A percentile compares a stretch with the other conserved stretches of the same genome.
Evolutionary conservation across 176 grass and related monocot genomes (phyloP).

Genomic region (Lolium multiflorum): DNA sequence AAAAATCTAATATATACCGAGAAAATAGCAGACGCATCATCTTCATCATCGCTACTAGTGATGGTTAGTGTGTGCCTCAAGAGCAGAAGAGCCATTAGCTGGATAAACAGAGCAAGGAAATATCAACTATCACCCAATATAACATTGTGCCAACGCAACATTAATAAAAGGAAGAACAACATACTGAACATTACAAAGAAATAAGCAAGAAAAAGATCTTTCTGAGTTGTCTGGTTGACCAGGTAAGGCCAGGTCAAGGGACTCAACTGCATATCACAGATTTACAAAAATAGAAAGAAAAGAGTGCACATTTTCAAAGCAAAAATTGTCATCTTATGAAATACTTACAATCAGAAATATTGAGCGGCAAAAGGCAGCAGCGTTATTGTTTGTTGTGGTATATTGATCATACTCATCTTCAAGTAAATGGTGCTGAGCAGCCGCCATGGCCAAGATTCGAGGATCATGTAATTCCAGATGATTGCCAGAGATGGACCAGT

Average conservation of each 20-base stretch:
- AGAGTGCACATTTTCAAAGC: not conserved
- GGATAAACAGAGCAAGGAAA: slow-evolving; percentile 36
- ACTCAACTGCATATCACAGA: not conserved
- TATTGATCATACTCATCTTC: slow-evolving; percentile 93
- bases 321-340: not conserved
- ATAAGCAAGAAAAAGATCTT: slow-evolving; percentile 2
- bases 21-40: slow-evolving; percentile 80
- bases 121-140: not conserved
- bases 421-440: slow-evolving; percentile 68
- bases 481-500: slow-evolving; percentile 81
- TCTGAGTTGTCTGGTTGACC: slow-evolving; percentile 1
- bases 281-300: slow-evolving; percentile 27
- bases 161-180: slow-evolving; percentile 5
- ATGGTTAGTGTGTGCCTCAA: slow-evolving; percentile 88
- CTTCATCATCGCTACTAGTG: slow-evolving; percentile 76
- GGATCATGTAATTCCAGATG: slow-evolving; percentile 77
- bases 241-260: slow-evolving; percentile 12
- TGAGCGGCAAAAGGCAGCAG: slow-evolving; percentile 93
- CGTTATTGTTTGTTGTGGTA: slow-evolving; percentile 68
- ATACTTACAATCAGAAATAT: slow-evolving; percentile 82
- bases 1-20: slow-evolving; percentile 58
- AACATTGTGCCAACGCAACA: not conserved
- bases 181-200: slow-evolving; percentile 18
- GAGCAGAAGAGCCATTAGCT: slow-evolving; percentile 97
- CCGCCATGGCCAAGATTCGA: slow-evolving; percentile 78